phyloP scores from a whole-genome alignment of 208 protist species.

The Kentomonas sorsogonicus region DNA sequence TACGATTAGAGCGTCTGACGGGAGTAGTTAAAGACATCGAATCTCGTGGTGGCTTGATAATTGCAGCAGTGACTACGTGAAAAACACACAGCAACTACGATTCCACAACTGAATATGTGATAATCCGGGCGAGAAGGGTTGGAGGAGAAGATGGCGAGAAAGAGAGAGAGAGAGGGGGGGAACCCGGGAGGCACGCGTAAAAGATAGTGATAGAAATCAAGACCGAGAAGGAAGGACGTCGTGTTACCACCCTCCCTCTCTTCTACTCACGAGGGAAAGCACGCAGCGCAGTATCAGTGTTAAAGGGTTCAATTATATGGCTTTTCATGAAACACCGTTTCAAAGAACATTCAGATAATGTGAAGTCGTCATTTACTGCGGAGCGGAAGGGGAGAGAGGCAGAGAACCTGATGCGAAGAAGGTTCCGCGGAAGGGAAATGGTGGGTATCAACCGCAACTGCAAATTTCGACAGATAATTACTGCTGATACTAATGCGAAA shows the following conservation, averaged over 20 bases:
- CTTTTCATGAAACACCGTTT: constrained; percentile 1
- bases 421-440: no score
- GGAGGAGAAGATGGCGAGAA: background rate
- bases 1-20: no score
- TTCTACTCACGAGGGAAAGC: background rate
- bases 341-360: constrained; percentile 5
- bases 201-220: background rate
- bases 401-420: no score
- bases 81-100: no score
- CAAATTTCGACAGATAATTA: no score
- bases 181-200: background rate
- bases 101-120: constrained; percentile 2
- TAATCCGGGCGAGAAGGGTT: background rate
- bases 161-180: background rate
- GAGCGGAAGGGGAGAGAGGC: no score
- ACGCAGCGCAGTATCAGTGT: background rate
- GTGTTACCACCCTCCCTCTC: constrained; percentile 19
- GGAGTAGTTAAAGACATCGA: no score
- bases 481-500: no score
- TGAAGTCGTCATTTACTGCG: background rate
- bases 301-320: constrained; percentile 12
- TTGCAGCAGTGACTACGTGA: no score
- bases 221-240: background rate
- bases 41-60: no score
- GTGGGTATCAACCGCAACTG: no score